Evolutionary conservation across 106 monocot species (phyloP).

Genomic region (Alisma plantagoaquatica): DNA sequence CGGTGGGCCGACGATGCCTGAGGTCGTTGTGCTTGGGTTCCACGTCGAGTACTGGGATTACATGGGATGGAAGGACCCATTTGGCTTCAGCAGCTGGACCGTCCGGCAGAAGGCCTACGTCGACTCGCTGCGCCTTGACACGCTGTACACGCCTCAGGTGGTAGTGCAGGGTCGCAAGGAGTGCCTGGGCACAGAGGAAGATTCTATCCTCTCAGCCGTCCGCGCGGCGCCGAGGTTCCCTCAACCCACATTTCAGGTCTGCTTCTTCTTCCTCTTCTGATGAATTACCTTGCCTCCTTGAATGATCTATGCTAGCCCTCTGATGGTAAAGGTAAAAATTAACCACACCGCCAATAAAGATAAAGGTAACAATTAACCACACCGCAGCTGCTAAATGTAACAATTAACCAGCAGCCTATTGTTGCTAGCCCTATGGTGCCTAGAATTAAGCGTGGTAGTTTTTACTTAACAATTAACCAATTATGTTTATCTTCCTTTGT

Average conservation of each 20-base stretch:
- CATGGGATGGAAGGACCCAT: slow-evolving; percentile 88
- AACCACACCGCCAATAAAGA: too few relatives aligned
- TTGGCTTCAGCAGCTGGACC: slow-evolving; percentile 70
- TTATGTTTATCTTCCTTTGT: too few relatives aligned
- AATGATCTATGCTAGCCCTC: too few relatives aligned
- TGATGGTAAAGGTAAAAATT: too few relatives aligned
- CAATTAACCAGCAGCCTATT: too few relatives aligned
- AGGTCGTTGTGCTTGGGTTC: slow-evolving; percentile 51
- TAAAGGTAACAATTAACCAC: too few relatives aligned
- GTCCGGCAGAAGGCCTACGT: slow-evolving; percentile 92
- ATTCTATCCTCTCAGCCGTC: slow-evolving; percentile 36
- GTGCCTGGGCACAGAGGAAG: slow-evolving; percentile 58
- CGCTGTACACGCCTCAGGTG: slow-evolving; percentile 79
- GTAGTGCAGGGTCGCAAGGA: slow-evolving; percentile 65
- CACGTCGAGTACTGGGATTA: slow-evolving; percentile 98
- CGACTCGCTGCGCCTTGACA: slow-evolving; percentile 63
- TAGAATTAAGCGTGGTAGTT: too few relatives aligned
- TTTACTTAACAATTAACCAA: too few relatives aligned
- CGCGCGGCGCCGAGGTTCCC: slow-evolving; percentile 42
- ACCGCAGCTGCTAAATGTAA: too few relatives aligned
- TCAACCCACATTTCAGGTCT: slow-evolving; percentile 74
- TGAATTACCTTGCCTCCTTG: too few relatives aligned
- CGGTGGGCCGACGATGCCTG: slow-evolving; percentile 5
- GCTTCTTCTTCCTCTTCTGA: too few relatives aligned
- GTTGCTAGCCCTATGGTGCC: too few relatives aligned